phyloP scores from a whole-genome alignment of 1,284 basidiomycete species.

The Ustilago trichophora region DNA sequence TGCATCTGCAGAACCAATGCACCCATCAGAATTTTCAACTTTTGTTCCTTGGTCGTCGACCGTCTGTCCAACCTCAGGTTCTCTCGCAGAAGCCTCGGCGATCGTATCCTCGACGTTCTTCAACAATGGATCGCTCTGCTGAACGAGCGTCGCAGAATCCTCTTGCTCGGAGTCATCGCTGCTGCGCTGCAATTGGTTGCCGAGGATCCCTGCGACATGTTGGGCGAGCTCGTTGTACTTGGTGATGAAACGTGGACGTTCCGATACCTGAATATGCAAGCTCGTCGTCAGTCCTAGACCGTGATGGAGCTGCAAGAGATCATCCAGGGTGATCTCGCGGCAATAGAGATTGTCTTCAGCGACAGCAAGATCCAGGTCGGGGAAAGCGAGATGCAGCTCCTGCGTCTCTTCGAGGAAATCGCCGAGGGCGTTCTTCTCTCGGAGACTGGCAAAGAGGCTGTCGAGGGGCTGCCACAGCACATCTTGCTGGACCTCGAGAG shows the following conservation, averaged over 20 bases:
- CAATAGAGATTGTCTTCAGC: conserved; percentile 62
- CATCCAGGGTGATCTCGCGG: conserved; percentile 57
- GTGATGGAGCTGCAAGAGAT: conserved; percentile 56
- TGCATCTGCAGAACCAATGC: too few species aligned
- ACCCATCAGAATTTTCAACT: too few species aligned
- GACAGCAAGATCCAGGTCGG: conserved; percentile 55
- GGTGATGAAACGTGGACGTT: conserved; percentile 58
- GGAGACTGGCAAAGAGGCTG: conserved; percentile 52
- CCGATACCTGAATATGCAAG: conserved; percentile 53
- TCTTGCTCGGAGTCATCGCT: conserved; percentile 28
- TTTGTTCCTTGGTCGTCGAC: too few species aligned
- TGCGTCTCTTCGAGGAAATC: conserved; percentile 63
- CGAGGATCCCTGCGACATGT: conserved; percentile 43
- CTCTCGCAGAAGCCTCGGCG: too few species aligned
- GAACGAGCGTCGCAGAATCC: conserved; percentile 6
- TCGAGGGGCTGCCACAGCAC: conserved; percentile 59
- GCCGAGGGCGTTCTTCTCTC: conserved; percentile 57
- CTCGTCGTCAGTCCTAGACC: conserved; percentile 50
- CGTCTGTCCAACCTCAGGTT: too few species aligned
- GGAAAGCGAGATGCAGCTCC: conserved; percentile 52
- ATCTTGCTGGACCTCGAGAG: conserved; percentile 36
- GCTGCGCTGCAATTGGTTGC: conserved; percentile 28
- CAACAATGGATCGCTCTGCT: neutral
- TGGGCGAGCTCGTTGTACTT: conserved; percentile 61
- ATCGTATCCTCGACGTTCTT: neutral